Percentiles rank a stretch among this genome's conserved stretches.
These are phyloP conservation scores for Lichtheimia ramosa DNA, from an alignment of 371 early-diverging fungal genomes.

Conservation along the genomic window DNA sequence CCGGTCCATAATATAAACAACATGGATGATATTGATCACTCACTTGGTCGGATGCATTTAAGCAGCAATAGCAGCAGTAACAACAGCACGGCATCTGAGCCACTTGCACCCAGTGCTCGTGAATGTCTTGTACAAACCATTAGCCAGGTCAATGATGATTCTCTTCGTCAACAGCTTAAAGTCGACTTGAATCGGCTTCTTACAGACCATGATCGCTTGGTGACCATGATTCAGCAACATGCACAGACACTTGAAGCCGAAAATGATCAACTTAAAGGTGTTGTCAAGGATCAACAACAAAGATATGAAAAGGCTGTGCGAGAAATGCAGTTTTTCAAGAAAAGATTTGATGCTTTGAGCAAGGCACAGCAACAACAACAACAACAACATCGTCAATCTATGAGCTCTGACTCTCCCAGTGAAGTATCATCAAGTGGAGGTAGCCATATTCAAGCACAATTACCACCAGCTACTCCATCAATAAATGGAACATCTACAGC, in stretches of 20 bases:
- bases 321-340: slow-evolving; percentile 51
- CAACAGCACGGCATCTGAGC: too few species aligned
- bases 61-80: not conserved
- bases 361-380: slow-evolving; percentile 15
- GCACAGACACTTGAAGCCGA: slow-evolving; percentile 25
- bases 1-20: not conserved
- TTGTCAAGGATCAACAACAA: slow-evolving; percentile 31
- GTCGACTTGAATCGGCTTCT: slow-evolving; percentile 24
- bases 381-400: slow-evolving; percentile 15
- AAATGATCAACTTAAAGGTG: slow-evolving; percentile 25
- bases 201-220: slow-evolving; percentile 32
- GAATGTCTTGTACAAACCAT: slow-evolving; percentile 21
- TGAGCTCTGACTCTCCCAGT: slow-evolving; percentile 11
- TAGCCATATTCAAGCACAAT: too few species aligned
- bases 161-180: slow-evolving; percentile 18
- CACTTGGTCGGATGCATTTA: not conserved
- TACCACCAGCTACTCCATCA: not conserved
- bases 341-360: slow-evolving; percentile 35
- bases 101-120: slow-evolving; percentile 9
- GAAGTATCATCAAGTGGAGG: not conserved
- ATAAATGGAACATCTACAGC: not conserved
- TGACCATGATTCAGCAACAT: slow-evolving; percentile 31
- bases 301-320: slow-evolving; percentile 52
- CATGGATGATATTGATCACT: slow-evolving; percentile 5
- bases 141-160: slow-evolving; percentile 19